Evolutionary conservation across 2,329 filamentous ascomycete genomes (phyloP), one percentile per base, ranked within the genome.

Genomic region (Sphaerulina musiva): DNA sequence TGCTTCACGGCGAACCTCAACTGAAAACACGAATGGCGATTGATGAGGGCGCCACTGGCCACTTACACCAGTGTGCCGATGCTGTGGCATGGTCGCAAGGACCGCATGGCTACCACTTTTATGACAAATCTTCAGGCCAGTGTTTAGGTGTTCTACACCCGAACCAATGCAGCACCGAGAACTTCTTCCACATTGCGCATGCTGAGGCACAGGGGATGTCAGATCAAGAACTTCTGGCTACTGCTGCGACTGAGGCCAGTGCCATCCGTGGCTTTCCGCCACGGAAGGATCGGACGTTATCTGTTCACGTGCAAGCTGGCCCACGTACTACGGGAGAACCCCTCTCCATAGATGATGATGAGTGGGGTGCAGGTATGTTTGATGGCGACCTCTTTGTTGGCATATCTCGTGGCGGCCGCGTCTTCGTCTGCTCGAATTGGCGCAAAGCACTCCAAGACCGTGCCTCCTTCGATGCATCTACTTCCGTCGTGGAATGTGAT

Each of bases 281-380:
- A 20, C 32, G 40, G 17, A 23, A 44, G 26, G 43, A 51, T 11
- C 48, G 48, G 34, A 61, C 63, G 1, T 50, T 47, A 11, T 56
- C 62, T 1, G 34, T 67, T 1, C 47, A 58, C 14, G 48, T 67
- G 4, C 23, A 59, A 14, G 44, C 36, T 6, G 63, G 65, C 5
- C 51, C 55, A 2, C 4, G 52, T 62, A 45, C 59, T 58, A 6
- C 17, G n/a, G 56, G 51, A 9, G 50, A 55, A 5, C 43, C 47
- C n/a, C 44, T 61, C 40, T 54, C 61, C 3, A 53, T 64, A 3
- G 63, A 65, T 1, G 69, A 72, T 4, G 72, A 77, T 45, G 74
- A 76, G 58, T 77, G 74, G 74, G 75, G 75, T 14, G 73, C 75
- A 2, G 74, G 74, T 4, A 73, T 75, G 71, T 53, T 76, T 5